These are phyloP conservation scores for Mucuna pruriens DNA, from an alignment of 306 rosid species.

Conservation along the genomic window DNA sequence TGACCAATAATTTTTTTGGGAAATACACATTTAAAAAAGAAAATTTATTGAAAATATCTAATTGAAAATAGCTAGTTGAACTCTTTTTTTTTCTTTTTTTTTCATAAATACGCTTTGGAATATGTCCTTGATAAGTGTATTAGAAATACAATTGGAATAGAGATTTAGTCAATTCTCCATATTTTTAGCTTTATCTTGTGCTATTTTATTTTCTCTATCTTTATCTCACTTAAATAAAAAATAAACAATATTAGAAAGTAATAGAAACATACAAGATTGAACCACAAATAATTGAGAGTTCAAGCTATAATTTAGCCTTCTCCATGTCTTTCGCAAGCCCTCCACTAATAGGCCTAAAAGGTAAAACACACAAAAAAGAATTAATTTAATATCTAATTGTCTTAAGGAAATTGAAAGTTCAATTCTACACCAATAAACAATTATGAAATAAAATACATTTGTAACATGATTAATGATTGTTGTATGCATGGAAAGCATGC, in stretches of 20 bases:
- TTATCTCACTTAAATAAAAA: not conserved
- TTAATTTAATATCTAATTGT: not conserved
- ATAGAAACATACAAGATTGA: not conserved
- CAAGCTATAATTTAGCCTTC: conserved; percentile 50
- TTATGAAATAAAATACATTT: not conserved
- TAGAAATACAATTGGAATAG: too few species aligned
- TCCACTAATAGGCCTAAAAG: conserved; percentile 72
- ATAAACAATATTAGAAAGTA: not conserved
- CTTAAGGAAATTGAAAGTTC: not conserved
- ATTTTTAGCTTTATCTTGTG: not conserved
- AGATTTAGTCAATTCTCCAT: too few species aligned
- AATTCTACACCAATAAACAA: conserved; percentile 1
- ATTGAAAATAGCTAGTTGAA: too few species aligned
- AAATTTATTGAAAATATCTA: too few species aligned
- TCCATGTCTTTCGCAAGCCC: conserved; percentile 50
- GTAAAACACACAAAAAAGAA: conserved; percentile 12
- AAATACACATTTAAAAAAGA: too few species aligned
- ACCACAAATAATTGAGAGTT: conserved; percentile 1
- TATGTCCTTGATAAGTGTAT: too few species aligned
- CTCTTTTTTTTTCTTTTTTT: too few species aligned
- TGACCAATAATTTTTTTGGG: too few species aligned
- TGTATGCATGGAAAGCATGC: not conserved
- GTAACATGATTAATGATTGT: not conserved
- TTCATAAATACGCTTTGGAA: too few species aligned
- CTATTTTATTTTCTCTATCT: not conserved